phyloP scores from a whole-genome alignment of 768 basidiomycete genomes.

The Rhizopogon rudus region DNA sequence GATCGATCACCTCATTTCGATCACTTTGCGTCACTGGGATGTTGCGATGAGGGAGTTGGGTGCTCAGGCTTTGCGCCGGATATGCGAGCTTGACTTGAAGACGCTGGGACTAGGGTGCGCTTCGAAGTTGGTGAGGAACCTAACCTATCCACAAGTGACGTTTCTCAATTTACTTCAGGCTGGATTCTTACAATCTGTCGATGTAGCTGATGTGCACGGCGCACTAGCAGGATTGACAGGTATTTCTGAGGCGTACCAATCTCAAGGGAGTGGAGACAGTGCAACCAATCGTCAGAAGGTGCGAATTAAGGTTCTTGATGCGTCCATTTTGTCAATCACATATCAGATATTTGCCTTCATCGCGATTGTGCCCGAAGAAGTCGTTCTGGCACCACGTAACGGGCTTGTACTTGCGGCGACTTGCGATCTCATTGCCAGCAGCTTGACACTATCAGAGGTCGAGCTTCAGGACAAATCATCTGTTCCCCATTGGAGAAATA shows the following conservation, averaged over 20 bases:
- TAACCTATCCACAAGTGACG: constrained; percentile 4
- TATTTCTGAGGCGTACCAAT: constrained; percentile 56
- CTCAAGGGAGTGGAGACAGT: constrained; percentile 23
- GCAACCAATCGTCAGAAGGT: constrained; percentile 44
- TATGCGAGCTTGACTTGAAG: constrained; percentile 59
- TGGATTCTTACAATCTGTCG: constrained; percentile 54
- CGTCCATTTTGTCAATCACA: not conserved
- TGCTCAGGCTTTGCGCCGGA: constrained; percentile 64
- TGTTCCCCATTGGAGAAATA: constrained; percentile 57
- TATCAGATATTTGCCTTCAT: constrained; percentile 65
- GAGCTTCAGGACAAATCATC: constrained; percentile 34
- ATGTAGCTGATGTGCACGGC: constrained; percentile 75
- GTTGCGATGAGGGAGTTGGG: constrained; percentile 70
- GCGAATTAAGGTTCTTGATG: constrained; percentile 1
- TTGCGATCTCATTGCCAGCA: constrained; percentile 63
- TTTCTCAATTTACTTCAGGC: constrained; percentile 33
- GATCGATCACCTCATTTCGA: constrained; percentile 66
- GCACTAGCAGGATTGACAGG: constrained; percentile 70
- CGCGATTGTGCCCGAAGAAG: constrained; percentile 47
- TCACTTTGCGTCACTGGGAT: constrained; percentile 89
- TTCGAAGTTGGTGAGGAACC: constrained; percentile 48
- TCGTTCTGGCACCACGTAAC: constrained; percentile 60
- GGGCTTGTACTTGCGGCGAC: constrained; percentile 68
- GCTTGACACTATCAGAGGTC: constrained; percentile 56
- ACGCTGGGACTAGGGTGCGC: constrained; percentile 45